Conservation (phyloP, 2,329 filamentous ascomycete species). For the Cladosporium cucumerinum region DNA sequence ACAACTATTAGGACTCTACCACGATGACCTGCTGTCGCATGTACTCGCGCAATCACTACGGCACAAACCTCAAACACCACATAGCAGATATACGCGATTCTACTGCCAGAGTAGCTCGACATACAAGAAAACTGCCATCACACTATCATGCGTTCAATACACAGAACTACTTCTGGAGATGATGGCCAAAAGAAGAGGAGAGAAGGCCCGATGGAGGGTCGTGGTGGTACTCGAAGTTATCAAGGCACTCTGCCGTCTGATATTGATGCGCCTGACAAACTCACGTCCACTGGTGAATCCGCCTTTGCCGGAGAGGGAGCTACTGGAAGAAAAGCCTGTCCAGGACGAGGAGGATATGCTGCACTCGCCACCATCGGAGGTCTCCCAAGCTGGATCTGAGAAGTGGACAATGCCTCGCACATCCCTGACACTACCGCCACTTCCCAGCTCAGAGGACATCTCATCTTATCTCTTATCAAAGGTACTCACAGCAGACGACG, state of each 20-base stretch:
- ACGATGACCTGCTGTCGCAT: slow-evolving; percentile 78
- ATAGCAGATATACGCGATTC: slow-evolving; percentile 62
- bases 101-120: slow-evolving; percentile 61
- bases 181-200: slow-evolving; percentile 82
- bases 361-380: slow-evolving; percentile 44
- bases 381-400: slow-evolving; percentile 41
- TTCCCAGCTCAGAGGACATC: slow-evolving; percentile 79
- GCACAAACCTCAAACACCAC: slow-evolving; percentile 48
- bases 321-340: slow-evolving; percentile 51
- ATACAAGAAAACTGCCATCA: slow-evolving; percentile 76
- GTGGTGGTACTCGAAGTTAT: slow-evolving; percentile 79
- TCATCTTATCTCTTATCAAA: slow-evolving; percentile 83
- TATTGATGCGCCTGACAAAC: slow-evolving; percentile 78
- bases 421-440: slow-evolving; percentile 74
- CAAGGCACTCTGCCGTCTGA: slow-evolving; percentile 79
- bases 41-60: slow-evolving; percentile 55
- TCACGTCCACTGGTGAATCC: slow-evolving; percentile 79
- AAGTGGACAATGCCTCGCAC: slow-evolving; percentile 93
- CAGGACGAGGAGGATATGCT: slow-evolving; percentile 37
- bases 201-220: slow-evolving; percentile 78
- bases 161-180: slow-evolving; percentile 97
- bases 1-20: slow-evolving; percentile 86
- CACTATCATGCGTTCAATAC: slow-evolving; percentile 88
- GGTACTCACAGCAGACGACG: slow-evolving; percentile 91
- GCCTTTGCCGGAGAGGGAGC: slow-evolving; percentile 79